Conservation (phyloP, 2,329 filamentous ascomycete species). For the Colletotrichum sp. region DNA sequence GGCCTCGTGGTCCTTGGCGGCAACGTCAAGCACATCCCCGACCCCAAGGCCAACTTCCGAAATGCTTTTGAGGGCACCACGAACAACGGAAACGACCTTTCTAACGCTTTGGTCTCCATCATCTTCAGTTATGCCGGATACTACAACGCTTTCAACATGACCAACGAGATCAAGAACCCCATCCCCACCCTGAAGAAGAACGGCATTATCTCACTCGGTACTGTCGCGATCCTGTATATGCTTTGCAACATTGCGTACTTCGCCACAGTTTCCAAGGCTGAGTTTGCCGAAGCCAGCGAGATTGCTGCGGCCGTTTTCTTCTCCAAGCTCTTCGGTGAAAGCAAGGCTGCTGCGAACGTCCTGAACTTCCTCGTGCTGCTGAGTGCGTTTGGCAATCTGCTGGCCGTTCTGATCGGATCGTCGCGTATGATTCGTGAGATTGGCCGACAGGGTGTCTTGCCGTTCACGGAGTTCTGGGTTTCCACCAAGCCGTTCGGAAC, state of each 20-base stretch:
- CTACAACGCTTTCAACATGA: slow-evolving; percentile 65
- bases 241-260: slow-evolving; percentile 68
- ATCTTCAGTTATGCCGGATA: slow-evolving; percentile 65
- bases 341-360: slow-evolving; percentile 48
- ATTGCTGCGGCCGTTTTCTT: slow-evolving; percentile 66
- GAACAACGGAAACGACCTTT: slow-evolving; percentile 38
- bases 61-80: slow-evolving; percentile 40
- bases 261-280: slow-evolving; percentile 54
- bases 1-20: slow-evolving; percentile 65
- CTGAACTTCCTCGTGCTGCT: slow-evolving; percentile 63
- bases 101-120: slow-evolving; percentile 60
- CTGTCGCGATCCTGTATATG: slow-evolving; percentile 61
- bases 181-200: slow-evolving; percentile 58
- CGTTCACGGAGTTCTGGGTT: slow-evolving; percentile 66
- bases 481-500: slow-evolving; percentile 69
- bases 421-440: slow-evolving; percentile 66
- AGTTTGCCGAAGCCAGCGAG: slow-evolving; percentile 57
- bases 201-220: slow-evolving; percentile 52
- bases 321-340: slow-evolving; percentile 58
- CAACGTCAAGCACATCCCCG: slow-evolving; percentile 31
- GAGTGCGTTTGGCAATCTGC: slow-evolving; percentile 63
- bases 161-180: slow-evolving; percentile 67
- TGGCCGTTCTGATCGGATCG: slow-evolving; percentile 59
- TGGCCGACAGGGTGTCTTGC: slow-evolving; percentile 66
- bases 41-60: slow-evolving; percentile 39